Conservation (phyloP, 345 rosid genomes). For the Geranium rotundifolium region DNA sequence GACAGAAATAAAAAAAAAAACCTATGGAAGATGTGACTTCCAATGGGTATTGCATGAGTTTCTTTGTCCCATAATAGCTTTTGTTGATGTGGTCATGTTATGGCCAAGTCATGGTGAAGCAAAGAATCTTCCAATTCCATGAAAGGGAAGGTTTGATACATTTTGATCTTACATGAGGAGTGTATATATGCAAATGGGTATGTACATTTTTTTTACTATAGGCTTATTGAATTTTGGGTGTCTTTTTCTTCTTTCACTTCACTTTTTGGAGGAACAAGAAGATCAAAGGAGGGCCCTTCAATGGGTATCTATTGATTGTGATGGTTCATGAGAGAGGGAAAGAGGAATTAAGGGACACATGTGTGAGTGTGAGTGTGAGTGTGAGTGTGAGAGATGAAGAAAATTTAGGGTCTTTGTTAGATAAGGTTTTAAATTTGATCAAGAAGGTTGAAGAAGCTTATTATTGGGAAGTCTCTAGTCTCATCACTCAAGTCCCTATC, state of each 20-base stretch:
- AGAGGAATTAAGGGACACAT: background rate
- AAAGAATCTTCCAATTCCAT: constrained; percentile 10
- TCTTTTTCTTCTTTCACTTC: background rate
- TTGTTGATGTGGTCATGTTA: constrained; percentile 7
- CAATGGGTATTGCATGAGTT: constrained; percentile 5
- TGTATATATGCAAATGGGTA: background rate
- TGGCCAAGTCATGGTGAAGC: constrained; percentile 13
- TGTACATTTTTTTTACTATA: background rate
- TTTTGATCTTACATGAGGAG: background rate
- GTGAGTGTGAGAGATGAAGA: background rate
- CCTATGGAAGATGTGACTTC: background rate
- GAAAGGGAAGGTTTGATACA: background rate
- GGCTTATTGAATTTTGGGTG: background rate
- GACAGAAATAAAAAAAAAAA: no score
- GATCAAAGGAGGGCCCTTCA: constrained; percentile 11
- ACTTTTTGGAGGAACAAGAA: constrained; percentile 5
- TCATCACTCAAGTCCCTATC: no score
- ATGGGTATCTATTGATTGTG: constrained; percentile 9
- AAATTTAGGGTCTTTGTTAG: background rate
- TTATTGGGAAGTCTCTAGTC: background rate
- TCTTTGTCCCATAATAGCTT: background rate
- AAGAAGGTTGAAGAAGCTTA: background rate
- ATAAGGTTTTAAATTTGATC: background rate
- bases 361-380: background rate
- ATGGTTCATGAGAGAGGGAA: constrained; percentile 8